Evolutionary conservation across 108 stramenopile genomes (phyloP).

Genomic region (Skeletonema potamos): DNA sequence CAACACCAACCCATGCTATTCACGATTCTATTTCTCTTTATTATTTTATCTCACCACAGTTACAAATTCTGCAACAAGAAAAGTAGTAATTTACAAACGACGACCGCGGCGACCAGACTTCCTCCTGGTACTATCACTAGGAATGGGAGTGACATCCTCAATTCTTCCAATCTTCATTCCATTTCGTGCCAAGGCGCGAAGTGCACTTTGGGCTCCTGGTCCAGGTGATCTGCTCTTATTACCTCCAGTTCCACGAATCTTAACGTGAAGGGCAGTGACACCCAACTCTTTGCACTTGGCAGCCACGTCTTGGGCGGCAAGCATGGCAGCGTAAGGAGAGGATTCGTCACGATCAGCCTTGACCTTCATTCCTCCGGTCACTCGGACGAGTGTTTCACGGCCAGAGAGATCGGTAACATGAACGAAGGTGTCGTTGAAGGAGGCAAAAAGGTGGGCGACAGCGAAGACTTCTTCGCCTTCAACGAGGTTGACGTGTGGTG

Average conservation of each 20-base stretch:
- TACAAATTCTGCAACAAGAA: background rate
- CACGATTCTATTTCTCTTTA: background rate
- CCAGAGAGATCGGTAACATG: slow-evolving; percentile 99
- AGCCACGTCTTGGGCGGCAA: slow-evolving; percentile 99
- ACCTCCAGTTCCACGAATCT: slow-evolving; percentile 99
- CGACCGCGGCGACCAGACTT: slow-evolving; percentile 99
- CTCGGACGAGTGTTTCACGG: slow-evolving; percentile 98
- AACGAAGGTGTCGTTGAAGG: slow-evolving; percentile 99
- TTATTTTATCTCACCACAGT: background rate
- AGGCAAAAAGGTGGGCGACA: slow-evolving; percentile 99
- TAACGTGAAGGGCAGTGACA: slow-evolving; percentile 99
- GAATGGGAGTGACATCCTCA: slow-evolving; percentile 99
- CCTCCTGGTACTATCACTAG: slow-evolving; percentile 97
- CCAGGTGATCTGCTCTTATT: slow-evolving; percentile 96
- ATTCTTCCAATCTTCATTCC: slow-evolving; percentile 99
- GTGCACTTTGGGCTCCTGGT: slow-evolving; percentile 98
- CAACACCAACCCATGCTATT: background rate
- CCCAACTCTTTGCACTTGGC: slow-evolving; percentile 96
- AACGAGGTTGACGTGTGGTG: slow-evolving; percentile 51
- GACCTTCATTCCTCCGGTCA: slow-evolving; percentile 99
- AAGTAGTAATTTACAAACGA: slow-evolving; percentile 88
- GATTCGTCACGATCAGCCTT: slow-evolving; percentile 99
- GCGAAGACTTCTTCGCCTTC: slow-evolving; percentile 99
- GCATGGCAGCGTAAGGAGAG: slow-evolving; percentile 99
- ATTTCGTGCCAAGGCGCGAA: slow-evolving; percentile 97